Evolutionary conservation across 2,329 filamentous ascomycete genomes (phyloP), one percentile per base, ranked within the genome.

Genomic region (Phaeoacremonium minimum): DNA sequence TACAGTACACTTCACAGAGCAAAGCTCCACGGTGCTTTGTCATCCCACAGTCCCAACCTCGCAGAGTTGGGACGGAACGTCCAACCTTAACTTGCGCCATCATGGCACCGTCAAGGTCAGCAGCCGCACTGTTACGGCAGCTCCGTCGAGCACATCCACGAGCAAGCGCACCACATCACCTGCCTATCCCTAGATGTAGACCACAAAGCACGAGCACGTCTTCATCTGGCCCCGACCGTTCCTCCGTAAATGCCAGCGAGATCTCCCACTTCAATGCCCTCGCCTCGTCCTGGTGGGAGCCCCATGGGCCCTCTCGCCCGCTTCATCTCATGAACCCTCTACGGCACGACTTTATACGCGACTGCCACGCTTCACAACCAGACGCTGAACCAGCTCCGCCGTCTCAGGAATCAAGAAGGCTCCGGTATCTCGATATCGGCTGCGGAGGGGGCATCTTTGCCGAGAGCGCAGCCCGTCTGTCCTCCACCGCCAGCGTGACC

Each of bases 281-380:
- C 53, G 93, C 93, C 46, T 87, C 86, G 47, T 84, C 84, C 52
- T 98, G 93, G 93, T 98, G 93, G 93, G 90, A 97, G 63, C 87
- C 91, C 2, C 82, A 95, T 56, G 93, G 93, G 35, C 84, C 91
- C 6, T 96, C 89, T 4, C 81, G 91, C 28, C 80, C 96, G 40
- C 80, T 98, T 3, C 93, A 98, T 63, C 83, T 95, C 48, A 97
- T 98, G 91, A 97, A 98, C 66, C 93, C 93, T 2, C 78, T 95
- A 31, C 89, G 93, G 20, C 90, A 97, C 66, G 82, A 89, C 63
- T 97, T 97, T 64, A 93, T 96, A 59, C 73, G 73, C 15, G 65
- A 69, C 44, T 96, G 91, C 56, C 76, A 83, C 32, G 61, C 71
- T 46, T 73, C 77, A 15, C 69, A 74, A 31, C 63, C 65, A 41